These are phyloP conservation scores for Sporothrix euskadiensis DNA, from an alignment of 2,329 filamentous ascomycete genomes.

Conservation along the genomic window DNA sequence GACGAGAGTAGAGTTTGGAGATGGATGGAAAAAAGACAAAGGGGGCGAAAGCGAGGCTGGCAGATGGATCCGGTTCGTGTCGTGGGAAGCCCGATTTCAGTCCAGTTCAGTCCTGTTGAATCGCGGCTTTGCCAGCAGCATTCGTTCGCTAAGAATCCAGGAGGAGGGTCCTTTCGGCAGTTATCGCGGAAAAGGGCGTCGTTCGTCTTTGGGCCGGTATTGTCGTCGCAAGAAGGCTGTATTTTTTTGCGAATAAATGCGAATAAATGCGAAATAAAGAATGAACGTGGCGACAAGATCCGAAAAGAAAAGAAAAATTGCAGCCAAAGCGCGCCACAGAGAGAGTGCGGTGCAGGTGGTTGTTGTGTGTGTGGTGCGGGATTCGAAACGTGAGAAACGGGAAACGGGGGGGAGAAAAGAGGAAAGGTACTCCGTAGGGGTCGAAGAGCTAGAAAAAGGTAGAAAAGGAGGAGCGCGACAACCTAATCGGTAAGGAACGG, in stretches of 20 bases:
- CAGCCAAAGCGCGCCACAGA: constrained; percentile 29
- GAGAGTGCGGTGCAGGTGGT: background rate
- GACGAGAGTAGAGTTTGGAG: background rate
- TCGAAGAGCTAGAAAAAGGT: constrained; percentile 18
- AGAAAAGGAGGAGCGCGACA: constrained; percentile 25
- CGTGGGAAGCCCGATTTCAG: background rate
- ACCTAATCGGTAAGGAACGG: constrained; percentile 8
- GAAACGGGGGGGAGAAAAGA: constrained; percentile 22
- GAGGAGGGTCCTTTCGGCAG: constrained; percentile 1
- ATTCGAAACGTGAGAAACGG: constrained; percentile 28
- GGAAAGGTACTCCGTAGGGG: constrained; percentile 5
- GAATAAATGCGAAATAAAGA: background rate
- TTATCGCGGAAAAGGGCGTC: background rate
- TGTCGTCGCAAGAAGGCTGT: background rate
- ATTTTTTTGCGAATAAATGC: background rate
- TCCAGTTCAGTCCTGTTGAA: background rate
- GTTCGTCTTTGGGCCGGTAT: background rate
- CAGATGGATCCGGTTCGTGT: constrained; percentile 6
- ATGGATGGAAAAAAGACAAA: background rate
- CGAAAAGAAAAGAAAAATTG: constrained; percentile 14
- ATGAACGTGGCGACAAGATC: constrained; percentile 19
- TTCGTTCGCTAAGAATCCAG: background rate
- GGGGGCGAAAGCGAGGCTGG: background rate
- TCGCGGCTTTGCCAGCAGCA: background rate
- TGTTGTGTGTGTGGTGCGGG: constrained; percentile 23